phyloP scores from a whole-genome alignment of 805 yeast genomes.

The Metschnikowia orientalis region DNA sequence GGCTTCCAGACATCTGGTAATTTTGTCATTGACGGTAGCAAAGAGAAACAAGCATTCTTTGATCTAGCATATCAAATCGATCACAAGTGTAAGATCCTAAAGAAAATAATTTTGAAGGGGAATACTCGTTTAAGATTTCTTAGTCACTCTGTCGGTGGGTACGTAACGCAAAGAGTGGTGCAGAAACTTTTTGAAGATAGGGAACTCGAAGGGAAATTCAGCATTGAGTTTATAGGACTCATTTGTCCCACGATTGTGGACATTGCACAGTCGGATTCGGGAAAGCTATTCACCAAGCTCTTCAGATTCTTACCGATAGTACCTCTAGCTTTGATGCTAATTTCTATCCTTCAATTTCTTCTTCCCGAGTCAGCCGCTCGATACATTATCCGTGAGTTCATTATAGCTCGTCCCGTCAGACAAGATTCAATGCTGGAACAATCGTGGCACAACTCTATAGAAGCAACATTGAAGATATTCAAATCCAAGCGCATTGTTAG shows the following conservation, averaged over 20 bases:
- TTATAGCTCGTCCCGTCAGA: conserved; percentile 25
- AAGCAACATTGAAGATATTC: conserved; percentile 41
- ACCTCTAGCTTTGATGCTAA: conserved; percentile 24
- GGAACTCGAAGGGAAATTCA: conserved; percentile 20
- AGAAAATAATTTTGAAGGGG: conserved; percentile 23
- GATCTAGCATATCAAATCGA: conserved; percentile 52
- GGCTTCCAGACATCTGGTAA: conserved; percentile 43
- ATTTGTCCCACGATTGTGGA: conserved; percentile 69
- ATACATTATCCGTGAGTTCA: conserved; percentile 19
- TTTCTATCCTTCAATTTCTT: conserved; percentile 28
- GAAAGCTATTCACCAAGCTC: conserved; percentile 24
- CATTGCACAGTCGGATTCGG: conserved; percentile 45
- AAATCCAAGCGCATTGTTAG: conserved; percentile 41
- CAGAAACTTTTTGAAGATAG: conserved; percentile 22
- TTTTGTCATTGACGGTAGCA: conserved; percentile 19
- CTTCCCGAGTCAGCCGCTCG: conserved; percentile 22
- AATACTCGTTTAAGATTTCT: conserved; percentile 40
- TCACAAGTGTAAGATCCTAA: conserved; percentile 53
- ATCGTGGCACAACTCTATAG: conserved; percentile 34
- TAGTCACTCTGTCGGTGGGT: conserved; percentile 74
- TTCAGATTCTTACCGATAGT: conserved; percentile 28
- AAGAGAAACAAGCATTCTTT: conserved; percentile 22
- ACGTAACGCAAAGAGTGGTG: conserved; percentile 53
- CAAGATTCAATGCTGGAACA: conserved; percentile 18
- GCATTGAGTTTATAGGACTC: conserved; percentile 49